Evolutionary conservation across 2,329 filamentous ascomycete species (phyloP).

Genomic region (Tympanopsis confertula): DNA sequence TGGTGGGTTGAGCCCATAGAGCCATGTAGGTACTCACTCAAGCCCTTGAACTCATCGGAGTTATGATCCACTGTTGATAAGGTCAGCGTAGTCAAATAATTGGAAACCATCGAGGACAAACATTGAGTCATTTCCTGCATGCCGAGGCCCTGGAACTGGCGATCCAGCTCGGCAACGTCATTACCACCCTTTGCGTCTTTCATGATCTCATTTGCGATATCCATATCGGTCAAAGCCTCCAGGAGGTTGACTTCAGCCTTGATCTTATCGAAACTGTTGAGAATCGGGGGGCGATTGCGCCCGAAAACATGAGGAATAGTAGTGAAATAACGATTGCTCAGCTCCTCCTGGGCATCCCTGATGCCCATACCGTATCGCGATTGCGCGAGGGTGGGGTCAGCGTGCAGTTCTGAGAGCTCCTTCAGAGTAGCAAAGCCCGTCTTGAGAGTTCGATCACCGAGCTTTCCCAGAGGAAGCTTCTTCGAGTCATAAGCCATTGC

Average conservation of each 20-base stretch:
- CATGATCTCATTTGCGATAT: constrained; percentile 68
- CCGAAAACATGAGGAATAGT: constrained; percentile 75
- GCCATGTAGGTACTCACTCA: constrained; percentile 55
- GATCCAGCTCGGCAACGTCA: constrained; percentile 54
- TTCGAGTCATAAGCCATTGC: constrained; percentile 60
- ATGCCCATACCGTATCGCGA: constrained; percentile 26
- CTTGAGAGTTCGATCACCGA: constrained; percentile 67
- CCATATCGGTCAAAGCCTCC: constrained; percentile 76
- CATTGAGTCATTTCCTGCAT: constrained; percentile 65
- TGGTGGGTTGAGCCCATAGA: constrained; percentile 34
- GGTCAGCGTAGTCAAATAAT: constrained; percentile 1
- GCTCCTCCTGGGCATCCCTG: constrained; percentile 31
- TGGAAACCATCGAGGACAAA: constrained; percentile 10
- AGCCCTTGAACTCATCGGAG: constrained; percentile 50
- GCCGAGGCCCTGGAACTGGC: constrained; percentile 59
- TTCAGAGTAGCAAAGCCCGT: constrained; percentile 69
- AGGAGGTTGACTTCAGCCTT: constrained; percentile 71
- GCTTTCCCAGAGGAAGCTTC: constrained; percentile 73
- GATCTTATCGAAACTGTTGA: constrained; percentile 41
- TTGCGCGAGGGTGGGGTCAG: constrained; percentile 32
- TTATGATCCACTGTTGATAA: constrained; percentile 31
- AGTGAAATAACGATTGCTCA: constrained; percentile 61
- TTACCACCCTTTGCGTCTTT: constrained; percentile 41
- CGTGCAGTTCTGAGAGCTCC: constrained; percentile 57
- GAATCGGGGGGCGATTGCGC: constrained; percentile 59